These are phyloP conservation scores for Rhazya stricta DNA, from an alignment of 257 asterid species.

Conservation along the genomic window DNA sequence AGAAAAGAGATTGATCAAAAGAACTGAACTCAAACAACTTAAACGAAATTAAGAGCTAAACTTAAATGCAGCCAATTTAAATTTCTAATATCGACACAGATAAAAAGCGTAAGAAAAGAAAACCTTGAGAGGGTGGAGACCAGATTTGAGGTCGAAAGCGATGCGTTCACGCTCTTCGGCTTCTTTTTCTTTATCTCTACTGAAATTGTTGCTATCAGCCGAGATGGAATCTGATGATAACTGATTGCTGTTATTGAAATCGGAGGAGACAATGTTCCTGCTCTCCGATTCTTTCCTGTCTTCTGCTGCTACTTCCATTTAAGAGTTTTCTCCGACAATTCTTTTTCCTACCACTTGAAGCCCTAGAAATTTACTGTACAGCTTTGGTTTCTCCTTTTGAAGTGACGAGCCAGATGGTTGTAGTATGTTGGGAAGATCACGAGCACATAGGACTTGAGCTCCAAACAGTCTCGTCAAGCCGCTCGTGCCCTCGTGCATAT, in stretches of 20 bases:
- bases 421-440: background rate
- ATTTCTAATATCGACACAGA: background rate
- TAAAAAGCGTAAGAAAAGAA: constrained; percentile 3
- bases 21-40: background rate
- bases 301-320: constrained; percentile 40
- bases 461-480: background rate
- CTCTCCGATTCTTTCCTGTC: constrained; percentile 45
- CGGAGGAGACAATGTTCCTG: constrained; percentile 12
- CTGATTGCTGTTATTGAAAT: constrained; percentile 1
- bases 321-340: background rate
- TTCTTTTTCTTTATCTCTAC: constrained; percentile 28
- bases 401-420: background rate
- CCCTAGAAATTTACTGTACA: background rate
- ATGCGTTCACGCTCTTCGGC: constrained; percentile 59
- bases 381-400: background rate
- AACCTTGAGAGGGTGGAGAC: constrained; percentile 92
- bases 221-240: background rate
- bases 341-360: background rate
- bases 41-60: background rate
- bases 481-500: too few relatives aligned
- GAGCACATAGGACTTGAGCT: background rate
- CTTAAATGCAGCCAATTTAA: background rate
- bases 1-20: background rate
- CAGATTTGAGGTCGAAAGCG: constrained; percentile 72
- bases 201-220: background rate